Evolutionary conservation across 805 yeast genomes (phyloP), one percentile per base, ranked within the genome.

Genomic region (Cyberlindnera bimundalis): DNA sequence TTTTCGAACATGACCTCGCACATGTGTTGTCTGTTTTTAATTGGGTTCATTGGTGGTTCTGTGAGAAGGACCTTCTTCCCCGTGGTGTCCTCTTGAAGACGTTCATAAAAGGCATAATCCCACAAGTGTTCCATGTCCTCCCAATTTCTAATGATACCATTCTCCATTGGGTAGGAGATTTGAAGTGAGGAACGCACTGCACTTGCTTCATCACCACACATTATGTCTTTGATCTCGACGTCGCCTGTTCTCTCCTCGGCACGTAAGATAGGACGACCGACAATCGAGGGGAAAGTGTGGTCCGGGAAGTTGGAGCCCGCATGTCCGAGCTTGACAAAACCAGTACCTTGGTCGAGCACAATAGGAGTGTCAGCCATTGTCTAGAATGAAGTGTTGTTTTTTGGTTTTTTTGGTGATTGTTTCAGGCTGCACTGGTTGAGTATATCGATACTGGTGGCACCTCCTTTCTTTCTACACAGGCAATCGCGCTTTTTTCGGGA

Each of bases 271-370:
- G 99, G 99, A 56, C 99, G 78, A 35, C 99, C 99, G 15, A 93
- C 98, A 52, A 93, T 87, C 17, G 97, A 89, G 12, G 98, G 99
- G 66, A 90, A 93, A 13, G 96, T 90, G 68, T 81, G 81, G 64
- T 93, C 98, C 21, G 99, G 99, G 73, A 90, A 90, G 68, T 93
- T 93, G 52, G 89, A 84, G 24, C 98, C 97, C 27, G 95, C 96
- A 58, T 96, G 79, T 45, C 99, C 99, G 53, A 91, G 87, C 64
- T 90, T 91, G 40, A 91, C 97, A 62, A 93, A 93, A 43, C 99
- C 99, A 36, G 99, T 93, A 70, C 99, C 99, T 71, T 93, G 98
- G 70, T 93, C 99, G 54, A 93, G 86, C 55, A 93, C 99, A 40
- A 57, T 57, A 32, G 61, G 61, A 24, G 43, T 52, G 31, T 47